Conservation (phyloP, 2,329 filamentous ascomycete species). For the Colletotrichum musicola region DNA sequence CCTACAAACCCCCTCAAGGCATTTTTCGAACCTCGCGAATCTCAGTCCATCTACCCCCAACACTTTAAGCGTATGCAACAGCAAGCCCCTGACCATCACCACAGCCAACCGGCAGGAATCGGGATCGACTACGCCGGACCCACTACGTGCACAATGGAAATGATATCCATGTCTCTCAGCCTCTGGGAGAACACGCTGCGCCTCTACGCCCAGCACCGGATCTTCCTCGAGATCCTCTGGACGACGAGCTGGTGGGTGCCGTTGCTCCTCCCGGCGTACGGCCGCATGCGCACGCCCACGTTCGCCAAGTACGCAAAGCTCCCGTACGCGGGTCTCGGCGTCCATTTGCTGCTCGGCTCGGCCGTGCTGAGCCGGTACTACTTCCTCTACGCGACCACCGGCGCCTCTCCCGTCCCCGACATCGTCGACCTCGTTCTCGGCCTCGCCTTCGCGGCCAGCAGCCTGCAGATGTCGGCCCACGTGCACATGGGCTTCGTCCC, state of each 20-base stretch:
- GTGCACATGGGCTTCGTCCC: slow-evolving; percentile 8
- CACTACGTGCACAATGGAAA: slow-evolving; percentile 1
- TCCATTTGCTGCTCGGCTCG: slow-evolving; percentile 7
- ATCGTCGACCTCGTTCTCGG: slow-evolving; percentile 3
- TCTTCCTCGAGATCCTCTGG: slow-evolving; percentile 25
- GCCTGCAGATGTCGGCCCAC: slow-evolving; percentile 3
- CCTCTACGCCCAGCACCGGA: slow-evolving; percentile 12
- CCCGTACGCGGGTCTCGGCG: slow-evolving; percentile 8
- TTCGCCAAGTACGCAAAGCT: slow-evolving; percentile 10
- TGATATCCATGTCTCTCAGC: background rate
- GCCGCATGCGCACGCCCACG: background rate
- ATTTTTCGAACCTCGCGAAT: no score
- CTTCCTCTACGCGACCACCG: slow-evolving; percentile 1
- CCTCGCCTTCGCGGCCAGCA: background rate
- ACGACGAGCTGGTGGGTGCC: background rate
- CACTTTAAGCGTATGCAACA: slow-evolving; percentile 6
- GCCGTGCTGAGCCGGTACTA: slow-evolving; percentile 16
- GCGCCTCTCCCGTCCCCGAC: slow-evolving; percentile 5
- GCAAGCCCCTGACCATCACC: background rate
- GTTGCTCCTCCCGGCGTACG: slow-evolving; percentile 7
- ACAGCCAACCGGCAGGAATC: background rate
- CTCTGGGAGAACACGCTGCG: slow-evolving; percentile 4
- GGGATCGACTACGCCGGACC: background rate
- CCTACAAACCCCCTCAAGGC: no score
- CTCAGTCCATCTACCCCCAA: slow-evolving; percentile 7